These are phyloP conservation scores for Penicillium paxilli DNA, from an alignment of 495 filamentous ascomycete genomes.

Conservation along the genomic window DNA sequence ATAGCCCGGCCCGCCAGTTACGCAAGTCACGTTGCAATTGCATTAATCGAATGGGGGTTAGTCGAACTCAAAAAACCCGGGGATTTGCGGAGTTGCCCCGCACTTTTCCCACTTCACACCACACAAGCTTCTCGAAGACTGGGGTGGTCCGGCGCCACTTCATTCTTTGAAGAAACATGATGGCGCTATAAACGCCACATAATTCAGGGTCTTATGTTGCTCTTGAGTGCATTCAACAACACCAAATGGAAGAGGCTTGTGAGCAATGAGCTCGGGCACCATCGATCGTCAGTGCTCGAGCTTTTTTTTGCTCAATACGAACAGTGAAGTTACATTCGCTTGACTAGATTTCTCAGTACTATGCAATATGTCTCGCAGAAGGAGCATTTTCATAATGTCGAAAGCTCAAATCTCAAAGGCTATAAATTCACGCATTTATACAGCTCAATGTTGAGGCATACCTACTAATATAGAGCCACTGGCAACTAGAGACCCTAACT, in stretches of 20 bases:
- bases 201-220: not conserved
- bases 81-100: not conserved
- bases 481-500: too few relatives aligned
- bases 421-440: not conserved
- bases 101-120: not conserved
- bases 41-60: not conserved
- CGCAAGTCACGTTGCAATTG: not conserved
- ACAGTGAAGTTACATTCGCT: not conserved
- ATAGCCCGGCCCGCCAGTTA: not conserved
- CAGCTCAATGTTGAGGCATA: too few relatives aligned
- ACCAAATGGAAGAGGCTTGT: not conserved
- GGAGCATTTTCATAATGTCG: not conserved
- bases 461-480: too few relatives aligned
- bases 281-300: not conserved
- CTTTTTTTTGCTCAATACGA: not conserved
- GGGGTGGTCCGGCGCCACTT: not conserved
- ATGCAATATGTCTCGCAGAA: too few relatives aligned
- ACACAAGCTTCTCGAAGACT: not conserved
- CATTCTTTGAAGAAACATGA: not conserved
- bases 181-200: not conserved
- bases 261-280: not conserved
- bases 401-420: not conserved
- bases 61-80: not conserved
- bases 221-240: not conserved
- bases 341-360: too few relatives aligned